phyloP scores from a whole-genome alignment of 2,329 filamentous ascomycete species.

The Monosporascus sp. region DNA sequence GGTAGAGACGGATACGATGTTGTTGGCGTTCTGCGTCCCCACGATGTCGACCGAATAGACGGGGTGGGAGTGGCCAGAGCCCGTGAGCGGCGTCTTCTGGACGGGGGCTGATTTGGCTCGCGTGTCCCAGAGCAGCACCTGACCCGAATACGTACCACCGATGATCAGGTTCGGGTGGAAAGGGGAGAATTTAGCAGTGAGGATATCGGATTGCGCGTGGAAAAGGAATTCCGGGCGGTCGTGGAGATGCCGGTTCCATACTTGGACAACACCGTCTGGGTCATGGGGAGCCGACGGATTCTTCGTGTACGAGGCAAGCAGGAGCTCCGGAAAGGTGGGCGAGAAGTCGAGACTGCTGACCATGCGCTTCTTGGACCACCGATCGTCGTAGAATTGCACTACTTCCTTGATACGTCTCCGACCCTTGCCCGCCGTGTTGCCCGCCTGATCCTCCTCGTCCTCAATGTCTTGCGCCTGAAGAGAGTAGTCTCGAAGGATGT shows the following conservation, averaged over 20 bases:
- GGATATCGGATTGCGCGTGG: slow-evolving; percentile 90
- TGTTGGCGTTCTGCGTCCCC: slow-evolving; percentile 97
- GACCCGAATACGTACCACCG: slow-evolving; percentile 92
- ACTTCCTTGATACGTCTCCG: slow-evolving; percentile 78
- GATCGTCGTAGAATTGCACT: slow-evolving; percentile 88
- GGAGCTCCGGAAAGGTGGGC: slow-evolving; percentile 86
- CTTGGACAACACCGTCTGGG: slow-evolving; percentile 86
- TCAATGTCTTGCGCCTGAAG: slow-evolving; percentile 70
- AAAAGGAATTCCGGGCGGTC: slow-evolving; percentile 95
- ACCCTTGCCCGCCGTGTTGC: slow-evolving; percentile 65
- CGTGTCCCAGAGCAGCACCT: slow-evolving; percentile 96
- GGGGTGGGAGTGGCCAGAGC: slow-evolving; percentile 91
- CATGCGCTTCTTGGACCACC: slow-evolving; percentile 97
- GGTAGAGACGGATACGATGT: slow-evolving; percentile 94
- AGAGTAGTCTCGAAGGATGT: slow-evolving; percentile 92
- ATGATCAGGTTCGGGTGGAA: slow-evolving; percentile 96
- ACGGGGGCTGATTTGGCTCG: slow-evolving; percentile 84
- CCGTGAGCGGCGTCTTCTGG: slow-evolving; percentile 92
- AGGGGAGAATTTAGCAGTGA: slow-evolving; percentile 96
- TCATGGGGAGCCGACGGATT: slow-evolving; percentile 93
- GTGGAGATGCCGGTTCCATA: slow-evolving; percentile 96
- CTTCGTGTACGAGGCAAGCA: slow-evolving; percentile 95
- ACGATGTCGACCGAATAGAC: slow-evolving; percentile 95
- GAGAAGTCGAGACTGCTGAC: slow-evolving; percentile 95
- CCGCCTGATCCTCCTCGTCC: slow-evolving; percentile 76